These are phyloP conservation scores for Conringia planisiliqua DNA, from an alignment of 345 rosid genomes.

Conservation along the genomic window DNA sequence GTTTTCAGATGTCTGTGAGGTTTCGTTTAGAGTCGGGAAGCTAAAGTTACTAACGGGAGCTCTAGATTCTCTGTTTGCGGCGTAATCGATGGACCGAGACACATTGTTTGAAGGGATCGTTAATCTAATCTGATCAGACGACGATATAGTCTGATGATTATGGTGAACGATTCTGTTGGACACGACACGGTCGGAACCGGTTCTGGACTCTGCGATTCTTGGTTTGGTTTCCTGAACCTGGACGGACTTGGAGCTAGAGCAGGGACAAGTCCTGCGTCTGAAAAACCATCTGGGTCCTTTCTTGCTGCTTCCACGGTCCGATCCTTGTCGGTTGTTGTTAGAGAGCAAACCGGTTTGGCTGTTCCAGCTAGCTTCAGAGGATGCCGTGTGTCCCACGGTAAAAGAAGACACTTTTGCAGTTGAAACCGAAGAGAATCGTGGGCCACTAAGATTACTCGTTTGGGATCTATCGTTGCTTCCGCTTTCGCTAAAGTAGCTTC, in stretches of 20 bases:
- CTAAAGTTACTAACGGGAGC: constrained; percentile 9
- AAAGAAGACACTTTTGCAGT: constrained; percentile 51
- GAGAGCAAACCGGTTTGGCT: constrained; percentile 71
- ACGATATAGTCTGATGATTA: constrained; percentile 20
- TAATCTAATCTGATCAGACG: constrained; percentile 25
- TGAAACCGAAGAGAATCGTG: constrained; percentile 61
- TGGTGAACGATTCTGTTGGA: constrained; percentile 14
- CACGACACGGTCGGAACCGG: constrained; percentile 10
- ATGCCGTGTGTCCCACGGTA: constrained; percentile 54
- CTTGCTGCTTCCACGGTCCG: constrained; percentile 40
- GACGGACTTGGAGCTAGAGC: constrained; percentile 70
- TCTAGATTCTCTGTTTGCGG: constrained; percentile 5
- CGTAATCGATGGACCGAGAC: constrained; percentile 3
- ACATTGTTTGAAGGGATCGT: constrained; percentile 25
- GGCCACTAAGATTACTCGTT: constrained; percentile 22
- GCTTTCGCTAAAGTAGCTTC: constrained; percentile 56
- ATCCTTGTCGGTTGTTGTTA: constrained; percentile 15
- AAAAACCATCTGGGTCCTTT: constrained; percentile 58
- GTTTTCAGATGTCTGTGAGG: background rate
- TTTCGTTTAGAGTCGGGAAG: constrained; percentile 20
- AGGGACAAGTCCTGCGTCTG: constrained; percentile 56
- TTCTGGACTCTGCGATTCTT: constrained; percentile 26
- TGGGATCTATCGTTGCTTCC: constrained; percentile 39
- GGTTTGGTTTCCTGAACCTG: constrained; percentile 50
- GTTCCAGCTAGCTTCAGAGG: constrained; percentile 93